Evolutionary conservation across 2,329 filamentous ascomycete species (phyloP), one percentile per base, ranked within the genome.

Genomic region (Cordyceps militaris): DNA sequence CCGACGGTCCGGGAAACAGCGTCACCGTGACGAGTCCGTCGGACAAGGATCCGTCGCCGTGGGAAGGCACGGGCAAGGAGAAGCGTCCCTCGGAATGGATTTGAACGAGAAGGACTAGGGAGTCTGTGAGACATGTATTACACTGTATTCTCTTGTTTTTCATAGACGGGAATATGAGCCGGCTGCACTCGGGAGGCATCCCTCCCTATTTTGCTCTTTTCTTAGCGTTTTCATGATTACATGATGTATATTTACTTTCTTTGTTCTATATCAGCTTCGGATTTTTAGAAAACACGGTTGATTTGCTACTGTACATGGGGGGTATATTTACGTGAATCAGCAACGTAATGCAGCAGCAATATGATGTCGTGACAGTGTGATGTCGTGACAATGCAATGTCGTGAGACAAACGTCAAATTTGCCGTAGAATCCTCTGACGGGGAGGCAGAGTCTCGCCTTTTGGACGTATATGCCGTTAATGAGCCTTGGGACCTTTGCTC

Each of bases 1-100:
- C 79, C 0, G 66, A 71, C 3, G 21, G 47, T 30, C 21, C 54
- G 50, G 48, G 60, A 19, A 14, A 54, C 61, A 36, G 60, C 52
- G 4, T 59, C 7, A 56, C 32, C 9, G 55, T 46, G 44, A 21
- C 57, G 48, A 44, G 58, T 24, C 48, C 56, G 58, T 50, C 43
- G 5, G 56, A 58, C 11, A 51, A 34, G 24, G 56, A 52, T 23
- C 26, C 55, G 2, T 26, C 47, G 13, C 46, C 53, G 48, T 58
- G 48, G n/a, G 48, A 24, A 9, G 56, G 23, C 11, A 30, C 56
- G 30, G 28, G 56, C 66, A 67, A 58, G 56, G 44, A 59, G 13
- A 50, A 49, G 54, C 23, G 36, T n/a, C 54, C 57, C 6, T 36
- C 62, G n/a, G 66, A 67, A 26, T 71, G 69, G 69, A 71, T 71